A percentile compares a stretch with the other conserved stretches of the same genome.
phyloP scores from a whole-genome alignment of 345 rosid species.

The Gossypioides kirkii region DNA sequence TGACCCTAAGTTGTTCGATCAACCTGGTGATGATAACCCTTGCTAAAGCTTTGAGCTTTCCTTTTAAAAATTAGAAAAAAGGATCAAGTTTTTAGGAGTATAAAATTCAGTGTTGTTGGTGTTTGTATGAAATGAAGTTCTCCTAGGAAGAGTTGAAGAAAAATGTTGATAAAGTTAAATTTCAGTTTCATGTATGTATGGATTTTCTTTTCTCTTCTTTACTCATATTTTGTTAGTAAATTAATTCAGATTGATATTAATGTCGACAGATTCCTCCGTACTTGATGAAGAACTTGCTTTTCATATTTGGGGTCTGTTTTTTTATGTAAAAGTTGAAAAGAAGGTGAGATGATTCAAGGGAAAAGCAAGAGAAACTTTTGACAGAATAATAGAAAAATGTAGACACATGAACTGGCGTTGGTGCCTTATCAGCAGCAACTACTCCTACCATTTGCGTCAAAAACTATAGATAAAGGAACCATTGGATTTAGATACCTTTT shows the following conservation, averaged over 20 bases:
- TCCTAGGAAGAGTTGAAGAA: neutral
- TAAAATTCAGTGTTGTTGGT: neutral
- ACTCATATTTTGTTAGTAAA: neutral
- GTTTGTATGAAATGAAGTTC: neutral
- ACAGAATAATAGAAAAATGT: neutral
- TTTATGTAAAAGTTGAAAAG: neutral
- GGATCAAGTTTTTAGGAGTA: neutral
- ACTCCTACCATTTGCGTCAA: neutral
- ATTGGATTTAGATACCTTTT: neutral
- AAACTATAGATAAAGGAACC: neutral
- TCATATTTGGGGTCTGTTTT: neutral
- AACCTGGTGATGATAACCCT: conserved; percentile 5
- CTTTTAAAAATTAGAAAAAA: neutral
- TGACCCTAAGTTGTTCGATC: conserved; percentile 22
- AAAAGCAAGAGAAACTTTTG: neutral
- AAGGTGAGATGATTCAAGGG: neutral
- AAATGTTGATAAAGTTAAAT: neutral
- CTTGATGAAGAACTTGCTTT: conserved; percentile 7
- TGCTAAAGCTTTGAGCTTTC: conserved; percentile 1
- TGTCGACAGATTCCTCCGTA: neutral
- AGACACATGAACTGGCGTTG: neutral
- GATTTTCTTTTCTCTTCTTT: neutral
- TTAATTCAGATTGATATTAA: conserved; percentile 1
- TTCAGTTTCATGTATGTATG: neutral
- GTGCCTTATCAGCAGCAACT: neutral